A percentile compares a stretch with the other conserved stretches of the same genome.
Conservation (phyloP, 1,284 basidiomycete genomes). For the Entoloma clypeatum region DNA sequence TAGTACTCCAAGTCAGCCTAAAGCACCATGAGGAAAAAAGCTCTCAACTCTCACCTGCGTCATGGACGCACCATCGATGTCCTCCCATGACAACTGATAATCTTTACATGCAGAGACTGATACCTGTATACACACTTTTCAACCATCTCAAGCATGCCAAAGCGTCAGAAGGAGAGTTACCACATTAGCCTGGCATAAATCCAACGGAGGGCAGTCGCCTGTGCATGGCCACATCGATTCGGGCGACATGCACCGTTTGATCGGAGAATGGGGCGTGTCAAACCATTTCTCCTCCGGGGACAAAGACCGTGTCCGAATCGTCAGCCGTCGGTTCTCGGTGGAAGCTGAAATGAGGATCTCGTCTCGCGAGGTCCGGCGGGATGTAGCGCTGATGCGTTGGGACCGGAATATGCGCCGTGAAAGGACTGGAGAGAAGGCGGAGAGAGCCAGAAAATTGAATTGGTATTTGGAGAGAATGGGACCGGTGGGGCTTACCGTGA, state of each 20-base stretch:
- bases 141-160: neutral
- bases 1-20: too few relatives aligned
- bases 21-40: too few relatives aligned
- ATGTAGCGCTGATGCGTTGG: slow-evolving; percentile 17
- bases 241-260: slow-evolving; percentile 15
- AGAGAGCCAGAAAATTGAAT: neutral
- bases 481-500: neutral
- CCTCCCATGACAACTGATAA: slow-evolving; percentile 31
- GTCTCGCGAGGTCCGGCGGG: slow-evolving; percentile 22
- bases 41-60: too few relatives aligned
- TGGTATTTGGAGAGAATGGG: neutral
- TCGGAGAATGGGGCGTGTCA: slow-evolving; percentile 17
- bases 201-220: slow-evolving; percentile 16
- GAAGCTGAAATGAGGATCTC: slow-evolving; percentile 13
- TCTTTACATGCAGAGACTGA: slow-evolving; percentile 33
- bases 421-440: slow-evolving; percentile 6
- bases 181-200: slow-evolving; percentile 17
- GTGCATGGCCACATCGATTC: slow-evolving; percentile 20
- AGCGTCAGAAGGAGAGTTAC: slow-evolving; percentile 12
- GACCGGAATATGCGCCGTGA: slow-evolving; percentile 22
- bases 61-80: slow-evolving; percentile 29
- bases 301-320: slow-evolving; percentile 12
- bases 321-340: slow-evolving; percentile 11
- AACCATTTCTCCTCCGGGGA: slow-evolving; percentile 17
- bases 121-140: slow-evolving; percentile 20